phyloP scores from a whole-genome alignment of 2,329 filamentous ascomycete species.

The Lachnellula occidentalis region DNA sequence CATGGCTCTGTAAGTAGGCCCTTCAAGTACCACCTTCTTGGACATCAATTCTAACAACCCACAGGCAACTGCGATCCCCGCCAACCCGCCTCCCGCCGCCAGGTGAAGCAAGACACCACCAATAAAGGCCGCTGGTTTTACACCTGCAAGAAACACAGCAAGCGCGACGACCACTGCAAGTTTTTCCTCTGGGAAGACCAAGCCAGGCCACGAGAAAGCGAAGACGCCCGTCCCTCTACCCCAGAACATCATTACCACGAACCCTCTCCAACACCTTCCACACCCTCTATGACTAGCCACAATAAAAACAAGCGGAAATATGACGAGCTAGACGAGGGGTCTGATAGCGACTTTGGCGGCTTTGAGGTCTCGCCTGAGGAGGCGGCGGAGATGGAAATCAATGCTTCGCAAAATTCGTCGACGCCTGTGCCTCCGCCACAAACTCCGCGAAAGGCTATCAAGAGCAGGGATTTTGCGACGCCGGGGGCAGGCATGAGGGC shows the following conservation, averaged over 20 bases:
- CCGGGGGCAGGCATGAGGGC: conserved; percentile 27
- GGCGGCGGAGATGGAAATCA: neutral
- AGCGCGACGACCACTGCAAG: conserved; percentile 39
- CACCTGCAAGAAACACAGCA: conserved; percentile 42
- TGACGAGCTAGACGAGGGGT: neutral
- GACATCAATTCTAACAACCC: conserved; percentile 1
- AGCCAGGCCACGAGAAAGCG: conserved; percentile 40
- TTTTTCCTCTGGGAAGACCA: conserved; percentile 56
- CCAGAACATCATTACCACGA: neutral
- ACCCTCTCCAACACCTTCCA: neutral
- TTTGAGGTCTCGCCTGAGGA: neutral
- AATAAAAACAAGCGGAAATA: neutral
- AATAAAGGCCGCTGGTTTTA: conserved; percentile 51
- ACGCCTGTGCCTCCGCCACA: conserved; percentile 9
- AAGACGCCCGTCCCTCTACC: neutral
- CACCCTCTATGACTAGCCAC: neutral
- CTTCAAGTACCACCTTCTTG: too few relatives aligned
- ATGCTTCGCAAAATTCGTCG: neutral
- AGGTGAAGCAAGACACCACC: conserved; percentile 42
- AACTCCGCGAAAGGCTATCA: conserved; percentile 24
- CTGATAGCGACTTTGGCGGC: neutral
- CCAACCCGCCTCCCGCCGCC: conserved; percentile 43
- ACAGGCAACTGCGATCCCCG: conserved; percentile 47
- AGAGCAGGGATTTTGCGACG: conserved; percentile 17
- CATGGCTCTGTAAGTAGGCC: conserved; percentile 35